Base-by-base conservation (phyloP, 148 eudicot species). In the Diospyros kaki region DNA sequence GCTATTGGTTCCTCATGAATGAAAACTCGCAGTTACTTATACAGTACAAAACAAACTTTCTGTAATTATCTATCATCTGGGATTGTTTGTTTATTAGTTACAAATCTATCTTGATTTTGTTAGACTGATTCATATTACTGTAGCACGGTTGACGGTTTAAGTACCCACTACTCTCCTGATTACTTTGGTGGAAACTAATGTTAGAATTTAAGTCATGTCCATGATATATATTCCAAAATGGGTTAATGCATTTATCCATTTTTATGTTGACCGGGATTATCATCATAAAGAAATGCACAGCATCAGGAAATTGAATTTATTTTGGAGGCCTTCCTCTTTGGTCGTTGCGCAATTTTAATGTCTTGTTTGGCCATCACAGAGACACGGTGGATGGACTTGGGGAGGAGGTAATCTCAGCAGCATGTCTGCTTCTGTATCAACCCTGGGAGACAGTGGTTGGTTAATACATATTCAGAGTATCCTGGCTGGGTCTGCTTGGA, bases 371-470 rank as follows among this genome's bases (percentile, higher is more conserved):
- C 28, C 28, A 0, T 58, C 51, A 75, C 85, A 96, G 99, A 96
- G 99, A 79, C 90, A 91, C 79, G 98, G 99, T 56, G 99, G 98
- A 75, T 93, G 91, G 80, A 87, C 89, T 60, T 96, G 99, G 99
- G 97, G 98, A 5, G 97, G 96, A 76, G 98, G 98, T 77, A 93
- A 89, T 75, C 91, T 96, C 64, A 96, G 99, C 84, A 89, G 99
- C 71, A 96, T 96, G 99, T 93, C 99, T 84, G 94, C 98, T 79
- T 96, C 99, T 69, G 99, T 96, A 58, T 88, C 99, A 70, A 93
- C 99, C 56, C 92, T 96, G 58, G 99, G 99, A 79, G 99, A 93
- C 75, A 96, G 85, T 75, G 98, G 97, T 63, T 96, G 99, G 99
- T 83, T 96, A 83, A 88, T 88, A 82, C 99, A 96, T 85, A 87